Evolutionary conservation across 2,329 filamentous ascomycete species (phyloP).

Genomic region (Tolypocladium tropicale): DNA sequence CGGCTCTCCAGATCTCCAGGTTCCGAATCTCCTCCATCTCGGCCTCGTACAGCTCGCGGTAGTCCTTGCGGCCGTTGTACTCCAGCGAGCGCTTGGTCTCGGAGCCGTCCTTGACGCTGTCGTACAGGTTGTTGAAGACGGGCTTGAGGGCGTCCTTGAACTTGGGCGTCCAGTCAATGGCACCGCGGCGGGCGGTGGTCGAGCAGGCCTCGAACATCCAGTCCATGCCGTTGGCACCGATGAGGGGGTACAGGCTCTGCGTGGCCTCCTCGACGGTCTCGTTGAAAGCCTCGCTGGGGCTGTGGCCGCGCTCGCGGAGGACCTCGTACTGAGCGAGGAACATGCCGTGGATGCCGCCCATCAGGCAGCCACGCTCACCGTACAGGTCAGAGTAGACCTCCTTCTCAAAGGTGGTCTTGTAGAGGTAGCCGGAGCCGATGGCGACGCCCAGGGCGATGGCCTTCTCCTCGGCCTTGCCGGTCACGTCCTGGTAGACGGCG

Average conservation of each 20-base stretch:
- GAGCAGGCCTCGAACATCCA: constrained; percentile 99
- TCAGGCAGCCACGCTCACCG: constrained; percentile 98
- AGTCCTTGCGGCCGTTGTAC: constrained; percentile 92
- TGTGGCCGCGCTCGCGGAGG: constrained; percentile 96
- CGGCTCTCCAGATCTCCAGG: constrained; percentile 97
- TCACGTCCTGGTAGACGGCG: constrained; percentile 97
- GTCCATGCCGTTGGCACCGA: constrained; percentile 97
- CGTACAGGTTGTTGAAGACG: constrained; percentile 95
- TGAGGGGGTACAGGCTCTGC: constrained; percentile 94
- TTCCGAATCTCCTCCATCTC: constrained; percentile 98
- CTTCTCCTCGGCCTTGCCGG: constrained; percentile 96
- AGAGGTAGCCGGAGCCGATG: constrained; percentile 95
- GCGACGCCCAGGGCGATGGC: constrained; percentile 93
- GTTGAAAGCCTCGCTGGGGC: constrained; percentile 98
- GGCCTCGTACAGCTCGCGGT: constrained; percentile 93
- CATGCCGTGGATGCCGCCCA: constrained; percentile 99
- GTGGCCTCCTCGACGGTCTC: constrained; percentile 99
- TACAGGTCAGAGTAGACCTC: constrained; percentile 99
- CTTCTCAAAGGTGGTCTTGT: constrained; percentile 99
- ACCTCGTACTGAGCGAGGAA: constrained; percentile 99
- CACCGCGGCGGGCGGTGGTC: constrained; percentile 93
- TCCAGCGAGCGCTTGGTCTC: constrained; percentile 96
- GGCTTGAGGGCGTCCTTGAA: constrained; percentile 99
- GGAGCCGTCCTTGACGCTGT: constrained; percentile 78
- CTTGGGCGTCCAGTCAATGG: constrained; percentile 93